phyloP scores from a whole-genome alignment of 768 basidiomycete genomes.

The Psilocybe subaeruginosa region DNA sequence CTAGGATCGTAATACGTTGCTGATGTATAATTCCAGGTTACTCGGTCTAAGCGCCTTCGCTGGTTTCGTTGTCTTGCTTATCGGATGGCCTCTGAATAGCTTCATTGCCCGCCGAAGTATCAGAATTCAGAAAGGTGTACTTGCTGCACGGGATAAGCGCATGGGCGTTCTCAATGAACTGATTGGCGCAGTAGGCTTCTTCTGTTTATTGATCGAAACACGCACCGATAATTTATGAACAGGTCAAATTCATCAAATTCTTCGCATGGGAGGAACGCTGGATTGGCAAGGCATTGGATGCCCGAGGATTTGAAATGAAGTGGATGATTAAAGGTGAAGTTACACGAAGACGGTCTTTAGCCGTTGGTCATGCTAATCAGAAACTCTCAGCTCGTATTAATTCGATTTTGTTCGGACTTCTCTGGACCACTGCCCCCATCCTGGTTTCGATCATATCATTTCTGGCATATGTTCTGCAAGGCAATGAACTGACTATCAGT shows the following conservation, averaged over 20 bases:
- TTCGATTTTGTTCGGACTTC: conserved; percentile 64
- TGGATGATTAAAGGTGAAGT: conserved; percentile 73
- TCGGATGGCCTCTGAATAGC: conserved; percentile 75
- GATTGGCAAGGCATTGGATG: conserved; percentile 66
- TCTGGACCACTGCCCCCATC: conserved; percentile 81
- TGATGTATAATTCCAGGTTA: conserved; percentile 38
- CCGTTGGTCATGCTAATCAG: not conserved
- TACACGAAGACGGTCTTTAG: not conserved
- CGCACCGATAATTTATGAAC: not conserved
- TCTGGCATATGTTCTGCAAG: conserved; percentile 69
- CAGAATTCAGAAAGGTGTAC: conserved; percentile 59
- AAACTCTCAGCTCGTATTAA: conserved; percentile 63
- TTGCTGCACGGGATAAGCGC: conserved; percentile 70
- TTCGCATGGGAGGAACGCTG: conserved; percentile 83
- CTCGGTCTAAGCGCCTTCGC: conserved; percentile 75
- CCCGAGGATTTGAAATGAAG: conserved; percentile 69
- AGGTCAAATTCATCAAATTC: conserved; percentile 82
- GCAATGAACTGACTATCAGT: conserved; percentile 75
- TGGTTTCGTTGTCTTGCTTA: conserved; percentile 68
- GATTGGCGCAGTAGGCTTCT: conserved; percentile 57
- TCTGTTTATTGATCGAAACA: not conserved
- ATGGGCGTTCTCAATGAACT: conserved; percentile 82
- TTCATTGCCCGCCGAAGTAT: conserved; percentile 62
- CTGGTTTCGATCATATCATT: conserved; percentile 83
- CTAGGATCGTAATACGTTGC: not conserved